Evolutionary conservation across 2,329 filamentous ascomycete genomes (phyloP), one percentile per base, ranked within the genome.

Genomic region (Verticillium longisporum): DNA sequence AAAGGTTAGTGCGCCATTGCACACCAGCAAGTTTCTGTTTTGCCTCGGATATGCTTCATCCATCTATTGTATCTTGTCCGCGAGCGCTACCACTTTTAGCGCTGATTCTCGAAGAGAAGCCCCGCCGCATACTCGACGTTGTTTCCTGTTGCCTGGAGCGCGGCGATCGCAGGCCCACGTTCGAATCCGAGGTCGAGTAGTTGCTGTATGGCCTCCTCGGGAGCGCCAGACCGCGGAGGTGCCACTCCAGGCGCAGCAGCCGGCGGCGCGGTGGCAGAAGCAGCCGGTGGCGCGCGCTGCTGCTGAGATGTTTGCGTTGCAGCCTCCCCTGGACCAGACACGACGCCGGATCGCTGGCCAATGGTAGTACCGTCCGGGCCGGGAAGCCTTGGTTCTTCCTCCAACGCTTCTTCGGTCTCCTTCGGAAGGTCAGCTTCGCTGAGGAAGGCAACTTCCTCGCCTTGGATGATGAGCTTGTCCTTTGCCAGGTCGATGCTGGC

Each of bases 391-490:
- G 93, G 92, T 75, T 98, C 94, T 61, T 90, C 83, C 59, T 88
- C 83, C 62, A 88, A 81, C 3, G 85, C 85, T 63, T 90, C 88
- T 66, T 93, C 90, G 54, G 86, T 81, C 56, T 88, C 85, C 73
- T 89, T 96, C n/a, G 95, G 95, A 59, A 98, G 96, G 66, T 99
- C 94, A 2, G 90, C 89, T 75, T 98, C 95, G 56, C 91, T 90
- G 13, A 99, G 79, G 74, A 99, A 99, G 0, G 90, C 86, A 6
- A 99, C 90, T 67, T 95, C 90, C 66, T 92, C 88, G 61, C 89
- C 91, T 69, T 95, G 90, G 67, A 99, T 97, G 64, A 96, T 84
- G 18, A 99, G 84, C 65, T 88, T 90, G 69, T 95, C 92, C 70
- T 88, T 89, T 65, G 87, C 84, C 13, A 99, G 83, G 73, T 99